A percentile compares a stretch with the other conserved stretches of the same genome.
phyloP scores from a whole-genome alignment of 805 yeast species.

The Ogataea minuta region DNA sequence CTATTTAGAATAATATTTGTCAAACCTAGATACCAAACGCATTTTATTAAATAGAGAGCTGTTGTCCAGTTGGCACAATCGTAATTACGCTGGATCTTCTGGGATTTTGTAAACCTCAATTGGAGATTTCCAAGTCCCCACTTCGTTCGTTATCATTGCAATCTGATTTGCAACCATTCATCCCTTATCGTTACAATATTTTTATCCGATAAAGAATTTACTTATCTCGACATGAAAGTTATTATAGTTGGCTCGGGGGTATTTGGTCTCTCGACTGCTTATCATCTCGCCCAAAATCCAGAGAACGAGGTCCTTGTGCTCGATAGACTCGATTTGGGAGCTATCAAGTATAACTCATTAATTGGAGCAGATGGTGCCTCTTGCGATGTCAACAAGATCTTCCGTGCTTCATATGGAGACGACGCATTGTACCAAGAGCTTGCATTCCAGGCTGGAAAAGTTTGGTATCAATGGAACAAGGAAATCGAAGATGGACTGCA shows the following conservation, averaged over 20 bases:
- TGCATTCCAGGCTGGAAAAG: conserved; percentile 1
- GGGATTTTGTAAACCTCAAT: no score
- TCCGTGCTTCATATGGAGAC: conserved; percentile 3
- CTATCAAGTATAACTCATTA: background rate
- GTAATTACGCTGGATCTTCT: no score
- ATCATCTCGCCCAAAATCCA: conserved; percentile 4
- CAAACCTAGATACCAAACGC: no score
- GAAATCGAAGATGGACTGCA: background rate
- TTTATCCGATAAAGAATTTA: background rate
- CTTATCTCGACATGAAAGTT: background rate
- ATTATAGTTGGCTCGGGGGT: conserved; percentile 4
- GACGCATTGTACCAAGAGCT: conserved; percentile 2
- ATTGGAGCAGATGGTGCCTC: background rate
- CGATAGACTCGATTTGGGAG: conserved; percentile 1
- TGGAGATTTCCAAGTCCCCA: no score
- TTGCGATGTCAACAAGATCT: conserved; percentile 4
- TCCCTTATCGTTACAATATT: background rate
- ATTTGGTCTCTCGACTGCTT: conserved; percentile 3
- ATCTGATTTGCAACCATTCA: no score
- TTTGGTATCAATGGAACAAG: conserved; percentile 1
- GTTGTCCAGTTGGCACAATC: no score
- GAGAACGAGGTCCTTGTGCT: background rate
- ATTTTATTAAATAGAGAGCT: no score
- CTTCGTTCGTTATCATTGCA: no score
- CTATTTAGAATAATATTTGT: background rate